Percentiles rank a stretch among this genome's conserved stretches.
These are phyloP conservation scores for Drechslerella coelobrocha DNA, from an alignment of 2,329 filamentous ascomycete genomes.

Conservation along the genomic window DNA sequence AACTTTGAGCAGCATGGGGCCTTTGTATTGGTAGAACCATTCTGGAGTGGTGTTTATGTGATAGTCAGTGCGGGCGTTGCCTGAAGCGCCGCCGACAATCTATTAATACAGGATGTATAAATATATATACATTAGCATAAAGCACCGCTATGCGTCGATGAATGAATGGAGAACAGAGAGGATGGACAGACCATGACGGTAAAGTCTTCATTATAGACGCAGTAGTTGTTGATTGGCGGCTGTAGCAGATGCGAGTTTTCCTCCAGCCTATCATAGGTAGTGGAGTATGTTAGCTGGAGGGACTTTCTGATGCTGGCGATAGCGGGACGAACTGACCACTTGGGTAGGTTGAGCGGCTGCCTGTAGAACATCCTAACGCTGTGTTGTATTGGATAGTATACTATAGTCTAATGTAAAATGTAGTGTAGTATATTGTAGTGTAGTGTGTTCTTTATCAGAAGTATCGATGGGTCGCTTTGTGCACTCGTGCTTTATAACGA, in stretches of 20 bases:
- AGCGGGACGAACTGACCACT: constrained; percentile 57
- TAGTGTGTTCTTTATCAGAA: too few relatives aligned
- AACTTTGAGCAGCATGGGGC: constrained; percentile 90
- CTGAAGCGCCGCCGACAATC: constrained; percentile 84
- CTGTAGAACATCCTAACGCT: constrained; percentile 45
- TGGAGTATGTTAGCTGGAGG: constrained; percentile 20
- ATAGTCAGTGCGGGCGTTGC: constrained; percentile 92
- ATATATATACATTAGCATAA: constrained; percentile 2
- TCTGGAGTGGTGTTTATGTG: constrained; percentile 96
- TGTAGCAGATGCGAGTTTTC: constrained; percentile 90
- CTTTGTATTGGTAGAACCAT: constrained; percentile 97
- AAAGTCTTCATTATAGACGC: constrained; percentile 84
- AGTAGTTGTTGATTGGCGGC: constrained; percentile 96
- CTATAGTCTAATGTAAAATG: not conserved
- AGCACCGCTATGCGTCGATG: not conserved
- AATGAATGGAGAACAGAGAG: constrained; percentile 39
- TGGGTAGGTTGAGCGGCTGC: constrained; percentile 60
- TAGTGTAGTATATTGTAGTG: too few relatives aligned
- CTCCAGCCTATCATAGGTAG: constrained; percentile 70
- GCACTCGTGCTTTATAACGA: too few relatives aligned
- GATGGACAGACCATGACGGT: constrained; percentile 73
- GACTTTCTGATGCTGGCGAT: not conserved
- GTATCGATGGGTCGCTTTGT: too few relatives aligned
- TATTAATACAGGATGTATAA: constrained; percentile 57
- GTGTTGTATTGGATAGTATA: constrained; percentile 17